Conservation (phyloP, 345 rosid genomes). For the Clausena lansium region DNA sequence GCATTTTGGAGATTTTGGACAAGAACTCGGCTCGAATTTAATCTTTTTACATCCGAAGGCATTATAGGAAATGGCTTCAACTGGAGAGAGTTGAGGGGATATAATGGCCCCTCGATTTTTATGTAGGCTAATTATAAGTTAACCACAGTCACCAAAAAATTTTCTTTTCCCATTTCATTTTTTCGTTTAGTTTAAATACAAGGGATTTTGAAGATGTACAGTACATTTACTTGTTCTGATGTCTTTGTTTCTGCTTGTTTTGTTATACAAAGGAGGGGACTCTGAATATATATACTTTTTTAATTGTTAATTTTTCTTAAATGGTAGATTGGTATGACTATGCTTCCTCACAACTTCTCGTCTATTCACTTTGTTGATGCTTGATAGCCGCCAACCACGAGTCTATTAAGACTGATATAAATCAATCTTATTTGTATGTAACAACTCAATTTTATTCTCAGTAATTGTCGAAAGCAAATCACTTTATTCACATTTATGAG, state of each 20-base stretch:
- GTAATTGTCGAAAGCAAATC: no score
- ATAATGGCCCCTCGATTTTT: not conserved
- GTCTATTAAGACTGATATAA: no score
- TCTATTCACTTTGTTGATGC: no score
- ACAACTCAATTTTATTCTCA: no score
- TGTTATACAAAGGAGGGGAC: not conserved
- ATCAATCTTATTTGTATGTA: no score
- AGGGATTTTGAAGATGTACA: not conserved
- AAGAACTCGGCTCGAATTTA: not conserved
- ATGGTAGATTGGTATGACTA: no score
- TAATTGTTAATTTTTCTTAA: no score
- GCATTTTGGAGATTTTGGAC: not conserved
- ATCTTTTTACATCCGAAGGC: not conserved
- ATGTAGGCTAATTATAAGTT: not conserved
- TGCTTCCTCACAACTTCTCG: no score
- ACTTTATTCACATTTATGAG: no score
- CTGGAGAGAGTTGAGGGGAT: not conserved
- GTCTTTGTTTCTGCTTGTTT: conserved; percentile 6
- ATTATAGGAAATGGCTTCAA: not conserved
- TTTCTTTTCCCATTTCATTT: not conserved
- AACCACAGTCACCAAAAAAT: not conserved
- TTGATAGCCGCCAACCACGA: no score
- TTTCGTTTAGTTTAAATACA: not conserved
- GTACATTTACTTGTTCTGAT: not conserved
- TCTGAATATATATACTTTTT: no score